Evolutionary conservation across 495 filamentous ascomycete species (phyloP).

Genomic region (Trichoderma orchidacearum): DNA sequence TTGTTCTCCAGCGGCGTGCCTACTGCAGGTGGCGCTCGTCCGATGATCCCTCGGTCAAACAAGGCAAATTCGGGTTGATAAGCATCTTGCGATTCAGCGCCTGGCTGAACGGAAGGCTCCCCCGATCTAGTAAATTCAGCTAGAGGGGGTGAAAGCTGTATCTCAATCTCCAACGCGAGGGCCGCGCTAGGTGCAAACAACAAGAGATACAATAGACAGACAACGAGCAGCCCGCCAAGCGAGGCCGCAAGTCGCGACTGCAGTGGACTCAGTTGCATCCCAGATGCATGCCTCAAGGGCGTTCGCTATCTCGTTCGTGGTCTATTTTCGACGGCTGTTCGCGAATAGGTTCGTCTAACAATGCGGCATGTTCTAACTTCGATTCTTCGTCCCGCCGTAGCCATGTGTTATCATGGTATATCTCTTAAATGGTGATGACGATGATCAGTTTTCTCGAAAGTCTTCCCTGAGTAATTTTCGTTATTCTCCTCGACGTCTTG

Average conservation of each 20-base stretch:
- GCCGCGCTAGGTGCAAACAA: constrained; percentile 43
- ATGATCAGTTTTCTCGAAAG: too few species aligned
- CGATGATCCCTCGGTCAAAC: constrained; percentile 48
- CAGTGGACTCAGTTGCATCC: constrained; percentile 51
- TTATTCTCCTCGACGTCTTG: too few species aligned
- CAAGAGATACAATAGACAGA: constrained; percentile 41
- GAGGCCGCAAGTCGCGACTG: constrained; percentile 59
- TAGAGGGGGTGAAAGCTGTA: constrained; percentile 14
- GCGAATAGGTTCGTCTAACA: background rate
- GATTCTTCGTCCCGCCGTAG: background rate
- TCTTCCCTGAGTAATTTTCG: too few species aligned
- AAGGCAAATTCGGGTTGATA: constrained; percentile 47
- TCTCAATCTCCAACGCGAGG: constrained; percentile 38
- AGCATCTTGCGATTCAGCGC: background rate
- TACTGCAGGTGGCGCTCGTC: constrained; percentile 37
- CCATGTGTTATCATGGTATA: background rate
- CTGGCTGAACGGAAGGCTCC: background rate
- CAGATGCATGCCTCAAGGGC: constrained; percentile 21
- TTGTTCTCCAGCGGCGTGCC: constrained; percentile 48
- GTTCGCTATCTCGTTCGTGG: constrained; percentile 1
- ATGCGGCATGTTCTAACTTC: background rate
- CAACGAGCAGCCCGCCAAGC: constrained; percentile 37
- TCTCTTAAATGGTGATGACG: background rate
- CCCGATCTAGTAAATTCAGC: background rate
- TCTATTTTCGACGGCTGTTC: background rate